phyloP scores from a whole-genome alignment of 805 yeast genomes.

The Wickerhamiella alocasiicola region DNA sequence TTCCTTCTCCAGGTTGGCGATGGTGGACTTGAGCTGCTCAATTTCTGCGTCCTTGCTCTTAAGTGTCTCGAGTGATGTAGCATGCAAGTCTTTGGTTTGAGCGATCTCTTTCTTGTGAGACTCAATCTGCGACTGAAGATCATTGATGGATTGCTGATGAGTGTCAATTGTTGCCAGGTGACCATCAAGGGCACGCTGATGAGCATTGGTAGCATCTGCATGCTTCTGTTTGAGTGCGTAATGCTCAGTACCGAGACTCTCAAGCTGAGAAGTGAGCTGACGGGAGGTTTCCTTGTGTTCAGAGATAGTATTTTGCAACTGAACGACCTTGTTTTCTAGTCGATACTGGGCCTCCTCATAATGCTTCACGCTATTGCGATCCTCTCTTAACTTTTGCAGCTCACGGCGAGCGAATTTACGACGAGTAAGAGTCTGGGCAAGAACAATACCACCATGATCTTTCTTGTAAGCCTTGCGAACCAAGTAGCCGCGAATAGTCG shows the following conservation, averaged over 20 bases:
- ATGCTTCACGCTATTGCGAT: slow-evolving; percentile 84
- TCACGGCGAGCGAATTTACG: slow-evolving; percentile 59
- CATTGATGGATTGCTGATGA: slow-evolving; percentile 7
- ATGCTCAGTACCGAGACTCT: slow-evolving; percentile 8
- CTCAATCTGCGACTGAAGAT: slow-evolving; percentile 11
- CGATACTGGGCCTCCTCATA: slow-evolving; percentile 84
- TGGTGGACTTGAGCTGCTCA: slow-evolving; percentile 21
- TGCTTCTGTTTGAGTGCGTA: slow-evolving; percentile 10
- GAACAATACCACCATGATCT: slow-evolving; percentile 44
- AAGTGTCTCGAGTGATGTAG: slow-evolving; percentile 18
- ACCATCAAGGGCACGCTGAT: slow-evolving; percentile 10
- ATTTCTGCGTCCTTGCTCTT: slow-evolving; percentile 19
- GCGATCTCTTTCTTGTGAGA: not conserved
- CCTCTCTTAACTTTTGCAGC: slow-evolving; percentile 54
- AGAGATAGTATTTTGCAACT: slow-evolving; percentile 75
- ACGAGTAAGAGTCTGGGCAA: slow-evolving; percentile 68
- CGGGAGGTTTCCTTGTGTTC: slow-evolving; percentile 73
- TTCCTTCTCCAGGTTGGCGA: slow-evolving; percentile 23
- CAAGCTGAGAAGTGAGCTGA: slow-evolving; percentile 23
- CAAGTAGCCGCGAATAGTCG: slow-evolving; percentile 51
- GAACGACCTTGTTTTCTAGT: slow-evolving; percentile 94
- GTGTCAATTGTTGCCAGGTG: slow-evolving; percentile 6
- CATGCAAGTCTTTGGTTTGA: slow-evolving; percentile 16
- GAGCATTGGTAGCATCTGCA: not conserved
- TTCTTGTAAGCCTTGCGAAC: slow-evolving; percentile 44